These are phyloP conservation scores for Narthecium ossifragum DNA, from an alignment of 106 monocot species.

Conservation along the genomic window DNA sequence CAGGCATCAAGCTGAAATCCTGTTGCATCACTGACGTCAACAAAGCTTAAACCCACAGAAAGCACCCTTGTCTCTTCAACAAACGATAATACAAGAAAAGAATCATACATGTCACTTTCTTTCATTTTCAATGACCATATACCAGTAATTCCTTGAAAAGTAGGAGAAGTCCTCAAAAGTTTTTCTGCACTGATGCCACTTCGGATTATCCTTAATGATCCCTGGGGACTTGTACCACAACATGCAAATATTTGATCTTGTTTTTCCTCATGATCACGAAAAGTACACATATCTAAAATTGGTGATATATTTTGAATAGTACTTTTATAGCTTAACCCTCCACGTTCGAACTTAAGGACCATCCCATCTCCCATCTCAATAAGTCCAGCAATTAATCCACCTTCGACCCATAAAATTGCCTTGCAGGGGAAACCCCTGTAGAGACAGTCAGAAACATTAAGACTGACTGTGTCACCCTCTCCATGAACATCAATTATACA, in stretches of 20 bases:
- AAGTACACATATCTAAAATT: slow-evolving; percentile 62
- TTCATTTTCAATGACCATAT: slow-evolving; percentile 83
- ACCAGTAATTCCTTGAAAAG: slow-evolving; percentile 82
- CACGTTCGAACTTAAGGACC: slow-evolving; percentile 66
- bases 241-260: slow-evolving; percentile 84
- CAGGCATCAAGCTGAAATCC: slow-evolving; percentile 78
- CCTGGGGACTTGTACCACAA: slow-evolving; percentile 79
- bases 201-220: slow-evolving; percentile 66
- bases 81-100: slow-evolving; percentile 94
- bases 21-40: slow-evolving; percentile 70
- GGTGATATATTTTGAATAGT: slow-evolving; percentile 85
- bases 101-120: slow-evolving; percentile 63
- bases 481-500: slow-evolving; percentile 50
- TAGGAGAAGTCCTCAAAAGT: slow-evolving; percentile 59
- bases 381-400: slow-evolving; percentile 62
- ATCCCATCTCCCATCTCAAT: slow-evolving; percentile 94
- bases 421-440: slow-evolving; percentile 62
- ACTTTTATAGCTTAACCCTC: slow-evolving; percentile 39
- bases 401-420: slow-evolving; percentile 59
- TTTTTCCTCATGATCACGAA: slow-evolving; percentile 74
- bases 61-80: slow-evolving; percentile 97
- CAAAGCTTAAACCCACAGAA: slow-evolving; percentile 83
- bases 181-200: slow-evolving; percentile 82
- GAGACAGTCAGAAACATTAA: slow-evolving; percentile 54
- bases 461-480: slow-evolving; percentile 30